Base-by-base conservation (phyloP, 2,329 filamentous ascomycete genomes). In the Scopulariopsis brevicaulis region DNA sequence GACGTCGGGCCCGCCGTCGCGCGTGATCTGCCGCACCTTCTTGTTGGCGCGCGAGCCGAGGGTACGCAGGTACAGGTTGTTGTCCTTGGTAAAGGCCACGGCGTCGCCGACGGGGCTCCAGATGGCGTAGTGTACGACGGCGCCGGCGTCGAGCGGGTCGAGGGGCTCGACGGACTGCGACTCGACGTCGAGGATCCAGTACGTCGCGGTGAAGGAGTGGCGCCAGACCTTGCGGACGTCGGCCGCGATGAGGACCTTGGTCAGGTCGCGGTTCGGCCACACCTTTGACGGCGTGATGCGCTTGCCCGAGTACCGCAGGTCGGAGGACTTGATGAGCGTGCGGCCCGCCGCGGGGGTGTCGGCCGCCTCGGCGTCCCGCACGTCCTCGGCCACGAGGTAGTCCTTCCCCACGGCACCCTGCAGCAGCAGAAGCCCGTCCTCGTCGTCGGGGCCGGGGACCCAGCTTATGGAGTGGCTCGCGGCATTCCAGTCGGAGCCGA, bases 121-220 rank as follows among this genome's bases (percentile, higher is more conserved):
- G 35, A 83, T 84, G 8, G 93, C 94, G 57, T 96, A 78, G 71
- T 97, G 92, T 25, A 96, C 78, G 53, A 83, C 79, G 20, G 79
- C 83, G 14, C 83, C 71, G 1, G 82, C 77, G 54, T 89, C 77
- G 2, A 74, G 75, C 0, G 89, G 87, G 63, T 96, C 84, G 56
- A 99, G 74, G 1, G 94, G 84, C 70, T 96, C 80, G 1, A 81
- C 88, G 1, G 74, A 80, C 69, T 96, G 92, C 1, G 84, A 86
- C 35, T 82, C 83, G 28, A 99, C 94, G 67, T 99, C 89, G 63
- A 96, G 88, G 60, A 99, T 85, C 84, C 89, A 99, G 74, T 96
- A 99, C 28, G 81, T 77, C 0, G 87, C 93, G 11, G 85, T 91
- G 66, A 83, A 92, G 0, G 93, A 97, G 70, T 97, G 88, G 63